Percentiles rank a stretch among this genome's conserved stretches.
Evolutionary conservation across 2,329 filamentous ascomycete genomes (phyloP).

Genomic region (Juglanconis sp.): DNA sequence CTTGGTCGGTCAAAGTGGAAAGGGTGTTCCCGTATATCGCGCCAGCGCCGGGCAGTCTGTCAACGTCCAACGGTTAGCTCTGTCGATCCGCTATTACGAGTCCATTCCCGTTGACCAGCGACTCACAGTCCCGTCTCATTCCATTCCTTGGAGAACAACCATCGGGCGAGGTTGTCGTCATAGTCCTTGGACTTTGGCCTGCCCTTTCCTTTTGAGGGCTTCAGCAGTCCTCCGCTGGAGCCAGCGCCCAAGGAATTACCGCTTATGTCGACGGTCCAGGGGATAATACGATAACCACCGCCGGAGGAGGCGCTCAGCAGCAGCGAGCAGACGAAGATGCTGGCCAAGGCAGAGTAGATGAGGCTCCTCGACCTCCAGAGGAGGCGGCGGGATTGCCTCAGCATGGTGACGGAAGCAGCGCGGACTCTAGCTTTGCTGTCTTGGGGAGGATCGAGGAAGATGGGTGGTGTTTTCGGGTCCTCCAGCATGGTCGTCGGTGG

Average conservation of each 20-base stretch:
- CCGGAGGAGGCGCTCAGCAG: constrained; percentile 35
- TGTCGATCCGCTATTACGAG: constrained; percentile 8
- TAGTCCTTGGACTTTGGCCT: constrained; percentile 16
- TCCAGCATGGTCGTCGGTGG: constrained; percentile 12
- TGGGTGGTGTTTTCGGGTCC: constrained; percentile 9
- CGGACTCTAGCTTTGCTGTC: constrained; percentile 12
- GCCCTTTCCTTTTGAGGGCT: constrained; percentile 5
- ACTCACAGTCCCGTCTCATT: constrained; percentile 34
- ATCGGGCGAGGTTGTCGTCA: constrained; percentile 19
- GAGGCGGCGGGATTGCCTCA: constrained; percentile 21
- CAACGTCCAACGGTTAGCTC: constrained; percentile 22
- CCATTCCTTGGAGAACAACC: constrained; percentile 39
- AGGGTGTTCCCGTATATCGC: constrained; percentile 58
- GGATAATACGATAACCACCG: constrained; percentile 33
- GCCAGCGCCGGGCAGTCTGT: constrained; percentile 44
- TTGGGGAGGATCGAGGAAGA: constrained; percentile 11
- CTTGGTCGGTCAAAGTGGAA: constrained; percentile 40
- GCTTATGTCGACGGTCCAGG: constrained; percentile 22
- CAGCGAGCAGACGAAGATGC: constrained; percentile 42
- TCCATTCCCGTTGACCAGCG: neutral
- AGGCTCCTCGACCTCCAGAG: constrained; percentile 37
- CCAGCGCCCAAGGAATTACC: constrained; percentile 13
- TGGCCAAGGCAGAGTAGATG: constrained; percentile 37
- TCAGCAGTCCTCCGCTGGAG: constrained; percentile 7
- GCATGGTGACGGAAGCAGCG: constrained; percentile 25